phyloP scores from a whole-genome alignment of 176 grass and related monocot genomes.

The Carex scoparia region DNA sequence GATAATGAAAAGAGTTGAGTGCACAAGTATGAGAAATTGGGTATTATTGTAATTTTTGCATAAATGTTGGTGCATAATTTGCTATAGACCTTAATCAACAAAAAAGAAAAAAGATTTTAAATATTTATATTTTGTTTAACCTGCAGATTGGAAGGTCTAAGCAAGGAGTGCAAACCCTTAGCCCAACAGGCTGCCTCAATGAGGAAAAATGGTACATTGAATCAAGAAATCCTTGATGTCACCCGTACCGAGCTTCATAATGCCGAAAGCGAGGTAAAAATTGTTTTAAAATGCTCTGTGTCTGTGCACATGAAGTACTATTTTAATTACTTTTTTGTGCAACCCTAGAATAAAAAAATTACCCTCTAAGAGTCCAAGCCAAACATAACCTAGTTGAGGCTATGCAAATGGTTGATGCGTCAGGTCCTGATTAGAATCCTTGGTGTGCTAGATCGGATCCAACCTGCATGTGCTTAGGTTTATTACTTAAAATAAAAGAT shows the following conservation, averaged over 20 bases:
- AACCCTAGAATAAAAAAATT: background rate
- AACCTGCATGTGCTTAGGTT: background rate
- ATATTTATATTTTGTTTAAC: slow-evolving; percentile 28
- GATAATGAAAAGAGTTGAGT: background rate
- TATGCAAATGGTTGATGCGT: background rate
- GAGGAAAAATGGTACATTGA: slow-evolving; percentile 61
- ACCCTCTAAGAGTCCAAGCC: too few species aligned
- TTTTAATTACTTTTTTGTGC: background rate
- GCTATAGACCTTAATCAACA: background rate
- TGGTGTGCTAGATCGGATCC: background rate
- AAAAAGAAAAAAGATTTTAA: background rate
- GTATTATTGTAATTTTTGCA: background rate
- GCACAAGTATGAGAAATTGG: background rate
- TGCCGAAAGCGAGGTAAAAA: slow-evolving; percentile 73
- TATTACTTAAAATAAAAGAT: background rate
- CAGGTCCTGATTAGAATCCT: background rate
- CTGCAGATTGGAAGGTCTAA: slow-evolving; percentile 48
- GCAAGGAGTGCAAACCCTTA: slow-evolving; percentile 48
- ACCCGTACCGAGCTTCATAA: slow-evolving; percentile 63
- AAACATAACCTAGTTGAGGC: background rate
- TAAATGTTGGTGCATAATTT: background rate
- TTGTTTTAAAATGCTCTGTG: background rate
- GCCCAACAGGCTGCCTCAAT: slow-evolving; percentile 47
- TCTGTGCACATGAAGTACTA: background rate
- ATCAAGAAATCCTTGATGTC: slow-evolving; percentile 67